Base-by-base conservation (phyloP, 148 eudicot genomes). In the Rhododendron molle region DNA sequence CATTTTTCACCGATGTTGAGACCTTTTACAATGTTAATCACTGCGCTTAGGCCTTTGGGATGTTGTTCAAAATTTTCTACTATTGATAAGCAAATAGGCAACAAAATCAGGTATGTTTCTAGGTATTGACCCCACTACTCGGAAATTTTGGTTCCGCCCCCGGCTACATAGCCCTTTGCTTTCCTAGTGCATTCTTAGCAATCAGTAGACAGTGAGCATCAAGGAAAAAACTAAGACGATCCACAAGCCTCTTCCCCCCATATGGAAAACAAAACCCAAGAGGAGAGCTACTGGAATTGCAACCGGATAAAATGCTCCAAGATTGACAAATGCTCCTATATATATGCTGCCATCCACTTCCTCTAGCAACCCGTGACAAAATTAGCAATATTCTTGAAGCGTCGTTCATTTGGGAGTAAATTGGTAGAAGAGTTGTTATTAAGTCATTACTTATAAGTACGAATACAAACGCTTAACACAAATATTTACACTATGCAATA, bases 321-420 rank as follows among this genome's bases (percentile, higher is more conserved):
- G 30, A 81, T 40, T 90, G 90, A 90, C 82, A 50, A 87, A 92
- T 11, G 94, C 91, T 36, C 93, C 94, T 3, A 91, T 28, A 28
- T 3, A 91, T 28, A 28, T 90, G 87, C 58, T 91, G 93, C 91
- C 94, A 87, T 50, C 94, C 87, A 83, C 85, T 82, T 52, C 89
- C 89, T 69, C 86, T 88, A 26, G 85, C 85, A 76, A 88, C 76
- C 52, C 89, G 84, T 85, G 44, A 5, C 16, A 30, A 56, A 72
- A 50, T 5, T 18, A 34, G 2, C 32, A 30, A 2, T 15, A 14
- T 16, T 21, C 50, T 7, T 50, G 23, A 6, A 13, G 9, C 43
- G 34, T 44, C 14, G 40, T 40, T 38, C 6, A 0, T 47, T 76
- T 38, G 18, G 81, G 47, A 43, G 26, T 30, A 40, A 44, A 5